Evolutionary conservation across 2,329 filamentous ascomycete species (phyloP), one percentile per base, ranked within the genome.

Genomic region (Nothophoma quercina): DNA sequence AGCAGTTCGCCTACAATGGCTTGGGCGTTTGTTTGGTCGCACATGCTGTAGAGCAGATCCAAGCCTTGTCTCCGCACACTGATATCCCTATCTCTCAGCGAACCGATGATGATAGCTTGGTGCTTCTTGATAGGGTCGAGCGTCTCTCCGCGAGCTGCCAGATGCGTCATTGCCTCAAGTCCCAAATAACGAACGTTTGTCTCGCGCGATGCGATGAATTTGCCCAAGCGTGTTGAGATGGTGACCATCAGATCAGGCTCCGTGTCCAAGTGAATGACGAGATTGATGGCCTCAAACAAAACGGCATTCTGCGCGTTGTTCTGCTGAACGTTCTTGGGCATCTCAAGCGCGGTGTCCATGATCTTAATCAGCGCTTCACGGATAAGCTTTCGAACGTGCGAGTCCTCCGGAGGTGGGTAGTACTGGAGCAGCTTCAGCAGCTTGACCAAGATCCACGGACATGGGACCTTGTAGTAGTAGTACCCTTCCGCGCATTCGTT

Each of bases 301-400:
- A 99, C 92, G 0, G 95, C 95, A 69, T 99, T 99, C 70, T 98
- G 95, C 0, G 95, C 95, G 71, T 99, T 99, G 75, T 99, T 99
- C 72, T 99, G 95, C 76, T 99, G 95, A 13, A 99, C 95, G 67
- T 99, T 99, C 78, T 98, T 99, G 45, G 91, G 95, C 70, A 91
- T 88, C 70, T 98, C 93, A 81, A 96, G 88, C 1, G 95, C 93
- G 29, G 91, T 81, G 67, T 97, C 91, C 72, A 99, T 82, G 36
- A 98, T 96, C 73, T 89, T 91, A 72, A 96, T 90, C 39, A 99
- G 78, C 1, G 93, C 93, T 70, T 96, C 90, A 38, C 95, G 88
- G 59, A 99, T 95, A 77, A 99, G 88, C 35, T 91, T 88, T 50
- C 93, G 89, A 32, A 96, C 87, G 72, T 97, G 91, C 25, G 89